Base-by-base conservation (phyloP, 1,284 basidiomycete species). In the Puccinia polysora region DNA sequence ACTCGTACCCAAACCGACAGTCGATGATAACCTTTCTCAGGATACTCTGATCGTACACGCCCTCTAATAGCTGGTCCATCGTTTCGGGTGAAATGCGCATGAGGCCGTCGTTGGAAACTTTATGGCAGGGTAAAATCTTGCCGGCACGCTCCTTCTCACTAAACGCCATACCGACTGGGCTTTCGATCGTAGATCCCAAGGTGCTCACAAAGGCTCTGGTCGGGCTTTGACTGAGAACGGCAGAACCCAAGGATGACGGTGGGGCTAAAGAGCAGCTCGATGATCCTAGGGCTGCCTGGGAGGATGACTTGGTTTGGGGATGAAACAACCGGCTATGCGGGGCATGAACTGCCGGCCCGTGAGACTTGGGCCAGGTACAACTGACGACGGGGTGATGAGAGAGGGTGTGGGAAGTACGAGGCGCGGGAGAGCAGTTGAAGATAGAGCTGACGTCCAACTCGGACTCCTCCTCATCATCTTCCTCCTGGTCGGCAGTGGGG, bases 1-100 rank as follows among this genome's bases (percentile, higher is more conserved):
- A 97, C 82, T 99, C 96, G 79, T 97, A 99, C 75, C 92, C 91
- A 80, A 98, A 99, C 32, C 95, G 89, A 80, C 96, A 98, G 82
- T 99, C 95, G 77, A 99, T 88, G 69, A 99, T 82, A 74, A 89
- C 84, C 79, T 84, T 94, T 56, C 85, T 83, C 49, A 84, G 83
- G 74, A 94, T 86, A 75, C 84, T 60, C 32, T 83, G 78, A 67
- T 85, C 80, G 79, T 86, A 96, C 74, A 81, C 82, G 32, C 93
- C 91, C 65, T 86, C 85, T 45, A 96, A 80, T 18, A 96, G 82
- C 23, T 83, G 82, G 76, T 91, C 56, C 67, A 69, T 69, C 18
- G 93, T 97, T 74, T 86, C 81, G 20, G 85, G 81, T 32, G 85
- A 87, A 75, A 99, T 91, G 74, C 95, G 86, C 87, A 97, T 95